Conservation (phyloP, 768 basidiomycete genomes). For the Russula abietina region DNA sequence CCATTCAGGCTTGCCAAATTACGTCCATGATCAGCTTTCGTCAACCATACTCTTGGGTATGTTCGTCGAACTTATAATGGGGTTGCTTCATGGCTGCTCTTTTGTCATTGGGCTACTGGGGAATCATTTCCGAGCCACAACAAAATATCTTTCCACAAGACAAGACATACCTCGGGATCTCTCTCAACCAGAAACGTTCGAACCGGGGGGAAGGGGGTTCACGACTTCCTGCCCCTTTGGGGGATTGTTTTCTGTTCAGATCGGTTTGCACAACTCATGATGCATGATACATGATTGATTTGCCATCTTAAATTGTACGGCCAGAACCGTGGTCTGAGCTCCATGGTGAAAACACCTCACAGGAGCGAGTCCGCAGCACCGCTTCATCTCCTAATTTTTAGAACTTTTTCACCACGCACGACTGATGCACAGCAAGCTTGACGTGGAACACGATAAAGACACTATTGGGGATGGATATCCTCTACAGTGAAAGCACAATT, state of each 20-base stretch:
- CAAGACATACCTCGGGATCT: conserved; percentile 56
- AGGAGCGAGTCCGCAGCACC: conserved; percentile 58
- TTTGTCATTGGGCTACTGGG: conserved; percentile 56
- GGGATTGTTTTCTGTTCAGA: conserved; percentile 25
- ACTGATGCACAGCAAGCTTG: conserved; percentile 71
- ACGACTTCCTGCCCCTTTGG: conserved; percentile 82
- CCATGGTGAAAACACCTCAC: conserved; percentile 79
- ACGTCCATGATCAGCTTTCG: background rate
- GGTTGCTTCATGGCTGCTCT: conserved; percentile 32
- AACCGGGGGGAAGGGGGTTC: background rate
- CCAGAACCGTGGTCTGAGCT: conserved; percentile 54
- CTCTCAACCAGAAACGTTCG: too few species aligned
- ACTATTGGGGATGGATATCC: conserved; percentile 72
- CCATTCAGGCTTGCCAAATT: background rate
- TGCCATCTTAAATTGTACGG: conserved; percentile 38
- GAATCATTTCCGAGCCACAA: conserved; percentile 87
- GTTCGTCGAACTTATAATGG: background rate
- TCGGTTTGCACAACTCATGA: conserved; percentile 51
- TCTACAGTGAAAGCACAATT: conserved; percentile 60
- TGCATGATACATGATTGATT: too few species aligned
- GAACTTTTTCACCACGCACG: conserved; percentile 59
- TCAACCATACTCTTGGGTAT: background rate
- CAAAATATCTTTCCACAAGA: conserved; percentile 52
- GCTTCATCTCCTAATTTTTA: conserved; percentile 66
- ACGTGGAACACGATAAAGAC: conserved; percentile 77